Conservation (phyloP, 805 yeast species). For the Saccharomycopsis javanensis region DNA sequence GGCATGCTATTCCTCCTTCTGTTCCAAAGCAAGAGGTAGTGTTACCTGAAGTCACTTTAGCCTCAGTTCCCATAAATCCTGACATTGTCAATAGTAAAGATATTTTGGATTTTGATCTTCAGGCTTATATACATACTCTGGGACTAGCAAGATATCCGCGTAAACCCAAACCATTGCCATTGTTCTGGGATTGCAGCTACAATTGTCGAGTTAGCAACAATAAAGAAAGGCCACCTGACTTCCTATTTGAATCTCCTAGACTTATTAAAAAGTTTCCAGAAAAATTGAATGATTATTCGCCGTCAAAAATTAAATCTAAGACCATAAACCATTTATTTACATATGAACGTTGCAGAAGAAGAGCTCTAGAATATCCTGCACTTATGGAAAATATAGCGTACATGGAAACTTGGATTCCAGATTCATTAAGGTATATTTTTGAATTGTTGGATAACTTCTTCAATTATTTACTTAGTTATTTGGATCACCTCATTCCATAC, state of each 20-base stretch:
- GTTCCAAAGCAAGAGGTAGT: background rate
- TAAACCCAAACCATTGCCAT: background rate
- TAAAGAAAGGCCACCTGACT: slow-evolving; percentile 1
- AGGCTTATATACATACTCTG: background rate
- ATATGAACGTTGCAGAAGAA: background rate
- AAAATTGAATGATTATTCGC: slow-evolving; percentile 9
- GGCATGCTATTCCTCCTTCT: background rate
- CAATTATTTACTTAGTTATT: background rate
- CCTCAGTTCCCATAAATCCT: background rate
- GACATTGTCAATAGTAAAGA: background rate
- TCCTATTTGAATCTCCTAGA: slow-evolving; percentile 10
- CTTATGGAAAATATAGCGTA: background rate
- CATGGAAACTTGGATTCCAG: slow-evolving; percentile 3
- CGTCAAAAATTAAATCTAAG: slow-evolving; percentile 5
- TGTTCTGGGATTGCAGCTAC: background rate
- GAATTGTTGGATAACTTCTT: slow-evolving; percentile 2
- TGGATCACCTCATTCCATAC: slow-evolving; percentile 10
- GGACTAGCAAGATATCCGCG: background rate
- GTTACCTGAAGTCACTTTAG: background rate
- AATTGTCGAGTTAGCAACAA: background rate
- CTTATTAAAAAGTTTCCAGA: background rate
- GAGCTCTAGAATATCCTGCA: slow-evolving; percentile 3
- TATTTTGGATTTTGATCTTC: background rate
- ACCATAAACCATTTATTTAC: slow-evolving; percentile 12
- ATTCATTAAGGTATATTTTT: background rate